Percentiles rank a stretch among this genome's conserved stretches.
Evolutionary conservation across 140 eudicot genomes (phyloP).

Genomic region (Bidens hawaiensis): DNA sequence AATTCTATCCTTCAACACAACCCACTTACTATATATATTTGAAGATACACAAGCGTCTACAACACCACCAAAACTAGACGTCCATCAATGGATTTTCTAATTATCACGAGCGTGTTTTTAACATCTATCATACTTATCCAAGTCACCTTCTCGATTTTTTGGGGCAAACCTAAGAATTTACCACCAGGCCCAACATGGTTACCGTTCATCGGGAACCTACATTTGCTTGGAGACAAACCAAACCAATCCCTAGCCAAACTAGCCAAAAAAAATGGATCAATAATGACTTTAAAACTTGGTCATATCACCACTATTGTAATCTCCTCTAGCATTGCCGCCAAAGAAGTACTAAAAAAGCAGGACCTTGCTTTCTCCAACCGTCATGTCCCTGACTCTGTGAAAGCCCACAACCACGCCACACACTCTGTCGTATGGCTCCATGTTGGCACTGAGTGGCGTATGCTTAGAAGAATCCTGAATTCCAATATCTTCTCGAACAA

Average conservation of each 20-base stretch:
- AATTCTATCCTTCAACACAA: no score
- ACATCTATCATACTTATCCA: not conserved
- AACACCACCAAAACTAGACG: no score
- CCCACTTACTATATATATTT: no score
- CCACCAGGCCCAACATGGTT: constrained; percentile 4
- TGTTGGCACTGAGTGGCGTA: constrained; percentile 29
- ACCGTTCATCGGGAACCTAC: constrained; percentile 9
- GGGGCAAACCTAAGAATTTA: not conserved
- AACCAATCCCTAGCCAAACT: constrained; percentile 16
- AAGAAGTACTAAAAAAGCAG: constrained; percentile 44
- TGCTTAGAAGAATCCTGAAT: constrained; percentile 27
- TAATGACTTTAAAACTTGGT: constrained; percentile 42
- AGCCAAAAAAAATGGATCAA: constrained; percentile 34
- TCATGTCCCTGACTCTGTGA: constrained; percentile 34
- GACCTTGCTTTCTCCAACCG: constrained; percentile 34
- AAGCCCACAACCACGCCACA: constrained; percentile 27
- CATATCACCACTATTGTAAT: constrained; percentile 29
- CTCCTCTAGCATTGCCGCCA: constrained; percentile 32
- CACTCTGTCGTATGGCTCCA: constrained; percentile 42
- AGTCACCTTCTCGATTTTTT: not conserved
- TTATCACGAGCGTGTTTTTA: no score
- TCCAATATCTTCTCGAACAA: constrained; percentile 27
- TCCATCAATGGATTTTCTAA: no score
- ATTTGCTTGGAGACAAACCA: constrained; percentile 17
- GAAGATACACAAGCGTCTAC: no score